These are phyloP conservation scores for Sporothrix brasiliensis DNA, from an alignment of 2,329 filamentous ascomycete genomes.

Conservation along the genomic window DNA sequence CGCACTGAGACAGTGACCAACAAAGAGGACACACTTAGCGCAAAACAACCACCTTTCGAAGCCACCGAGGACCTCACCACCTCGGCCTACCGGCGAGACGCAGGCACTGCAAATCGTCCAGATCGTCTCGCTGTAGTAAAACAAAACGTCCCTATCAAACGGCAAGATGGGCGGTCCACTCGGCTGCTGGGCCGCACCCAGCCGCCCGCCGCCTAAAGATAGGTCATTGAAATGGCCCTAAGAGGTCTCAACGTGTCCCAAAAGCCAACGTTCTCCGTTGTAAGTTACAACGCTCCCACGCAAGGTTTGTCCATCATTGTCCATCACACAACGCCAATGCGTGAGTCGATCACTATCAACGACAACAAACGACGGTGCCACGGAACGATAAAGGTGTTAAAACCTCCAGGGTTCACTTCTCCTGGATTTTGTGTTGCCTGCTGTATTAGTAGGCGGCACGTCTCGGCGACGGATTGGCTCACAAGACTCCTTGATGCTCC, in stretches of 20 bases:
- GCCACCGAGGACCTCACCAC: background rate
- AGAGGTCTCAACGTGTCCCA: background rate
- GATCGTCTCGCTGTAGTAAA: background rate
- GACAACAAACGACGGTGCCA: background rate
- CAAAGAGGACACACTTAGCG: background rate
- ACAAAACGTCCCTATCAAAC: background rate
- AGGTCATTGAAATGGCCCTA: background rate
- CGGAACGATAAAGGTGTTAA: background rate
- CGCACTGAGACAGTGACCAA: slow-evolving; percentile 13
- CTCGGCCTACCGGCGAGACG: background rate
- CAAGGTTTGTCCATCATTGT: background rate
- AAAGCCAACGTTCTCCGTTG: background rate
- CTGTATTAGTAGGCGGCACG: slow-evolving; percentile 7
- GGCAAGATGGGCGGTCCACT: background rate
- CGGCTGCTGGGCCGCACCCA: slow-evolving; percentile 4
- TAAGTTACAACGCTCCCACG: background rate
- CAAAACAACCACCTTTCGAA: background rate
- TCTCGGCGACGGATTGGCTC: slow-evolving; percentile 11
- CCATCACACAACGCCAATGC: slow-evolving; percentile 10
- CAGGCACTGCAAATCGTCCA: background rate
- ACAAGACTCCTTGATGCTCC: too few species aligned
- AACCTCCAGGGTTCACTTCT: background rate
- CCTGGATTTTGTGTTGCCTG: background rate
- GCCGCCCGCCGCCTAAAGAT: background rate
- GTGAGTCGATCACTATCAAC: slow-evolving; percentile 21